Evolutionary conservation across 176 grass and related monocot species (phyloP), one percentile per base, ranked within the genome.

Genomic region (Puya raimondii): DNA sequence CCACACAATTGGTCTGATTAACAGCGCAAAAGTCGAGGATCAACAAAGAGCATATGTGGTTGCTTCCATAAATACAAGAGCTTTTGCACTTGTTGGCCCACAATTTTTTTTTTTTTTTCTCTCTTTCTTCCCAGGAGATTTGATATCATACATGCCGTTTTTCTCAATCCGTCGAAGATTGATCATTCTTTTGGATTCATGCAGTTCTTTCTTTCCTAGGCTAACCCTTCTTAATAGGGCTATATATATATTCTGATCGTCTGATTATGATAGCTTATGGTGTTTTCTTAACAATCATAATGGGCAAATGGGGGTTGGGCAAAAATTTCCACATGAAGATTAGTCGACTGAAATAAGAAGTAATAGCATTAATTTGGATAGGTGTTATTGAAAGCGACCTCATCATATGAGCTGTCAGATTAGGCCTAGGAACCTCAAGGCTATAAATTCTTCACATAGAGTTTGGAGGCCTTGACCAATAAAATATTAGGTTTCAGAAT

Each of bases 361-460:
- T 20, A 49, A 12, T 23, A 42, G 16, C 48, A 0, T 11, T 25
- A 12, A 58, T 23, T 16, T 13, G 17, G 17, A 49, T 50, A 22
- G 8, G 15, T 51, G 7, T 59, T 56, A 5, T 3, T 63, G 58
- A 11, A 11, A 25, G 47, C 6, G 58, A 27, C 57, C 42, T 64
- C 72, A 16, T 74, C 33, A 27, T 42, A 13, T 63, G 15, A 63
- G 71, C 33, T 73, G 71, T 73, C 56, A 23, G 48, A 16, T 17
- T 23, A 16, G 71, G 16, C 26, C 71, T 63, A 56, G 52, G 33
- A 7, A 42, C 33, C 16, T 56, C 52, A 56, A 56, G 12, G 47
- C 66, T 22, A n/a, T 18, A 22, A 68, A 11, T 68, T 18, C n/a
- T 17, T 48, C 18, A 48, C 17, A 50, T 33, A 68, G 33, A 42